These are phyloP conservation scores for Nemophila menziesii DNA, from an alignment of 257 asterid species.

Conservation along the genomic window DNA sequence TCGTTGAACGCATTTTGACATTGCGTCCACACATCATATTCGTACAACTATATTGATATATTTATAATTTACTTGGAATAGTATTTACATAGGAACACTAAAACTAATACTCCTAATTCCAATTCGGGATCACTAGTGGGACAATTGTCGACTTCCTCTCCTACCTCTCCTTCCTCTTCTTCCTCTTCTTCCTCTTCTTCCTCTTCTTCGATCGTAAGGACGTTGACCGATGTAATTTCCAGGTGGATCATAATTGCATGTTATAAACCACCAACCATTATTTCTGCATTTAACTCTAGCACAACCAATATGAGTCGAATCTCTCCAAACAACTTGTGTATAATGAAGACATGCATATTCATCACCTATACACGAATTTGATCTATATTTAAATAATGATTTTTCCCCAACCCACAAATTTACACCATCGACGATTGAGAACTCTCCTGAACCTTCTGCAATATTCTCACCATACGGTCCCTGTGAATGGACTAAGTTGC, in stretches of 20 bases:
- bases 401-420: conserved; percentile 19
- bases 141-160: no score
- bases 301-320: conserved; percentile 18
- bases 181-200: no score
- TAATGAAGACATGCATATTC: conserved; percentile 18
- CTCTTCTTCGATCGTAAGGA: no score
- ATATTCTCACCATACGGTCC: background rate
- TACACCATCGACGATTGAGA: conserved; percentile 8
- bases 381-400: conserved; percentile 1
- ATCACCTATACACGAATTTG: conserved; percentile 9
- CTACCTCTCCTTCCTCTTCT: no score
- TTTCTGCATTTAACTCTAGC: conserved; percentile 10
- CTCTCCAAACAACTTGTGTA: conserved; percentile 22
- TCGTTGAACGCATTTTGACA: no score
- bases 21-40: no score
- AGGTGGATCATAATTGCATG: conserved; percentile 25
- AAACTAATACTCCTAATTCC: no score
- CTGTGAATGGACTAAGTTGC: conserved; percentile 12
- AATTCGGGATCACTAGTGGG: no score
- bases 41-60: no score
- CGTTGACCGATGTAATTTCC: conserved; percentile 19
- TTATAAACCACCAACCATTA: conserved; percentile 10
- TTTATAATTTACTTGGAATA: no score
- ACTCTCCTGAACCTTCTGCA: background rate
- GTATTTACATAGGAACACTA: no score